Evolutionary conservation across 108 stramenopile species (phyloP), one percentile per base, ranked within the genome.

Genomic region (Epithemia pelagica): DNA sequence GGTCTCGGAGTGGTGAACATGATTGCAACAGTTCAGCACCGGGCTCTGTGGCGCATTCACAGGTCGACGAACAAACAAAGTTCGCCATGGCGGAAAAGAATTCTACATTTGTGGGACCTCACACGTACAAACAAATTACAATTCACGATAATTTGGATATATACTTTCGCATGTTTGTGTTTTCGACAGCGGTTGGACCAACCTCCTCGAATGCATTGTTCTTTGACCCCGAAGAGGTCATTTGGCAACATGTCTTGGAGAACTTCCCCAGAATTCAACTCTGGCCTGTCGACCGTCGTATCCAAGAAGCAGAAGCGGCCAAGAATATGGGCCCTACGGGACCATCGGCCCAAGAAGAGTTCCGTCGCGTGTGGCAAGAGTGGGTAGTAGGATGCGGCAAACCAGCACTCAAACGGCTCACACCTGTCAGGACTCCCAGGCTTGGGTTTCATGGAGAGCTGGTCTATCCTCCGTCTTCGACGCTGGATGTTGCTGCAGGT

Each of bases 381-480:
- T 70, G 81, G 26, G 69, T 93, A 1, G 53, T 93, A 22, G 83
- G 87, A 3, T 93, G 92, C 67, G 92, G 92, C 29, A 72, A 78
- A 59, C 78, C 76, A 52, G 77, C 88, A 54, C 69, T 79, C 0
- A 62, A 73, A 18, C 80, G 90, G 0, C 61, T 92, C 29, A 57
- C 70, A 27, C 90, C 87, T 10, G 76, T 80, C 27, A 74, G 74
- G 51, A 54, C 62, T 10, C 68, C 61, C 19, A 75, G 76, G 22
- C 72, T 83, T 25, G 84, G 86, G 15, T 94, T 94, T 67, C 92
- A 94, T 65, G 92, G 92, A 28, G 92, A 80, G 23, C 68, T 70
- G 52, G 54, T 79, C 29, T 62, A 52, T 26, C 51, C 58, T 2
- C 55, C 26, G 2, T 67, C 64, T 26, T 63, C 62, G 32, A 75